Percentiles rank a stretch among this genome's conserved stretches.
Evolutionary conservation across 106 monocot genomes (phyloP).

Genomic region (Posidonia australis): DNA sequence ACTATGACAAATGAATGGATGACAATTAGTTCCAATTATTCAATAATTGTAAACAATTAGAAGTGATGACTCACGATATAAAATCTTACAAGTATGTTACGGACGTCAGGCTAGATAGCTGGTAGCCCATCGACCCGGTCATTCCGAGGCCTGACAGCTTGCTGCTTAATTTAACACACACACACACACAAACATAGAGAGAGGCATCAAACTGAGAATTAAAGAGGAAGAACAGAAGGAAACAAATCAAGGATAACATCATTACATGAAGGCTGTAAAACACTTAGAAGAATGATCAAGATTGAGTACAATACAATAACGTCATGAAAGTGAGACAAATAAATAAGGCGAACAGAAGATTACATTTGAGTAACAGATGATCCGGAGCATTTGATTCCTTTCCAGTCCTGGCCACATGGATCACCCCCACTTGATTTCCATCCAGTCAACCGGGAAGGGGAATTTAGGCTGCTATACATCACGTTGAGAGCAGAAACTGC

Average conservation of each 20-base stretch:
- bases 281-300: no score
- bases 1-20: conserved; percentile 47
- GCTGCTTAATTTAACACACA: conserved; percentile 26
- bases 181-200: no score
- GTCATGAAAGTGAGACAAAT: not conserved
- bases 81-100: conserved; percentile 76
- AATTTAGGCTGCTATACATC: conserved; percentile 63
- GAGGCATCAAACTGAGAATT: not conserved
- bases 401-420: conserved; percentile 64
- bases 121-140: conserved; percentile 80
- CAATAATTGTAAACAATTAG: not conserved
- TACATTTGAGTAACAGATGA: conserved; percentile 82
- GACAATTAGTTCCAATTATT: conserved; percentile 25
- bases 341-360: not conserved
- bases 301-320: no score
- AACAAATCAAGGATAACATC: conserved; percentile 5
- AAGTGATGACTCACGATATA: not conserved
- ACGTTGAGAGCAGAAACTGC: conserved; percentile 89
- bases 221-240: conserved; percentile 3
- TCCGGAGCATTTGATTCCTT: conserved; percentile 62
- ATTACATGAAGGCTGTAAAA: no score
- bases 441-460: conserved; percentile 46
- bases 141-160: conserved; percentile 65
- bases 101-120: conserved; percentile 84
- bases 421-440: conserved; percentile 76